phyloP scores from a whole-genome alignment of 2,329 filamentous ascomycete genomes.

The Talaromyces sp. region DNA sequence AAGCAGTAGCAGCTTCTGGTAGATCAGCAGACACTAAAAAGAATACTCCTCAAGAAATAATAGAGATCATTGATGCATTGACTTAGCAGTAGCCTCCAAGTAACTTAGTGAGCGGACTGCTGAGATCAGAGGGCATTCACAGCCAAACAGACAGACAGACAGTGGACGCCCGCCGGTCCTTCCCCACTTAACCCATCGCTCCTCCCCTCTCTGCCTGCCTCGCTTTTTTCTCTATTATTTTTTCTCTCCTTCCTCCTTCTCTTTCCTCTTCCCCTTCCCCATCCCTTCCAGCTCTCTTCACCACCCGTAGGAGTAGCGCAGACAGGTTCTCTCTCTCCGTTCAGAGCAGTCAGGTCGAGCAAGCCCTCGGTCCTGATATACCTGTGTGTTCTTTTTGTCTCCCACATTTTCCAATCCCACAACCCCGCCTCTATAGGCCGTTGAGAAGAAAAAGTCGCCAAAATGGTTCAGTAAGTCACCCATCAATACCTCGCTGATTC shows the following conservation, averaged over 20 bases:
- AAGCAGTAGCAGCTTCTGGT: not conserved
- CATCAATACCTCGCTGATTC: not conserved
- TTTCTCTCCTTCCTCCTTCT: conserved; percentile 27
- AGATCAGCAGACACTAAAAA: not conserved
- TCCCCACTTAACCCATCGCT: conserved; percentile 26
- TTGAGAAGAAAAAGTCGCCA: conserved; percentile 63
- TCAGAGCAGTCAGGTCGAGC: conserved; percentile 38
- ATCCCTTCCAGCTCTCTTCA: conserved; percentile 26
- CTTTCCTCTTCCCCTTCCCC: conserved; percentile 24
- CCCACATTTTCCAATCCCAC: conserved; percentile 23
- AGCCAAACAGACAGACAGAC: not conserved
- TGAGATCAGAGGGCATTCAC: not conserved
- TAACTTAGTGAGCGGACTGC: not conserved
- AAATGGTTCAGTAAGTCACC: conserved; percentile 96
- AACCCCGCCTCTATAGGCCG: conserved; percentile 41
- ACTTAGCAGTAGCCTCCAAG: not conserved
- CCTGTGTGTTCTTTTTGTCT: conserved; percentile 36
- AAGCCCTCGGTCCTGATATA: conserved; percentile 42
- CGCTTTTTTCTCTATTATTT: conserved; percentile 20
- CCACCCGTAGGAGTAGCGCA: conserved; percentile 36
- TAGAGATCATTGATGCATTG: no score
- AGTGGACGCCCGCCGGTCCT: conserved; percentile 6
- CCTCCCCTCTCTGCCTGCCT: conserved; percentile 8
- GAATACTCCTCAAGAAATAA: no score
- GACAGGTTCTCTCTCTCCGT: conserved; percentile 33